A percentile compares a stretch with the other conserved stretches of the same genome.
Conservation (phyloP, 768 basidiomycete genomes). For the Coprinellus micaceus region DNA sequence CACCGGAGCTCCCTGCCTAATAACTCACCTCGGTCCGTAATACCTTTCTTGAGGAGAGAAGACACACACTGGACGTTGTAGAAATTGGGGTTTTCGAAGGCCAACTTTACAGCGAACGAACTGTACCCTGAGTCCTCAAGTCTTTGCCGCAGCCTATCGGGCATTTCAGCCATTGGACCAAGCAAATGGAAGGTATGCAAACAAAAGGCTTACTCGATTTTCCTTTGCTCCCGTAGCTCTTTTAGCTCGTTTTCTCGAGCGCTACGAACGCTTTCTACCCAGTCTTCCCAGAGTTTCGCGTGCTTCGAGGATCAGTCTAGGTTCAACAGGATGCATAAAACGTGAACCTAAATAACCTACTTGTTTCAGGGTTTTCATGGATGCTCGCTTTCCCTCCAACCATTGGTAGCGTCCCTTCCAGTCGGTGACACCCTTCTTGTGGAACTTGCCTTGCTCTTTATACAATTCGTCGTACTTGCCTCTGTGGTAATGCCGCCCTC, state of each 20-base stretch:
- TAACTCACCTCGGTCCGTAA: constrained; percentile 9
- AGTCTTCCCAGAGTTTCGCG: background rate
- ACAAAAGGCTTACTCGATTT: background rate
- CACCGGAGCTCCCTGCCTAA: too few relatives aligned
- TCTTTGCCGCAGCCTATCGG: too few relatives aligned
- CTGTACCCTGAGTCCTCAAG: background rate
- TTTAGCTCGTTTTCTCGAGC: background rate
- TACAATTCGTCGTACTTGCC: too few relatives aligned
- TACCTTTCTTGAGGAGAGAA: background rate
- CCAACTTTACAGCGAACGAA: background rate
- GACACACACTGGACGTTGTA: background rate
- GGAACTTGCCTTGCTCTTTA: too few relatives aligned
- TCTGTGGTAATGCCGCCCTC: too few relatives aligned
- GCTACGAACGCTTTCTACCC: too few relatives aligned
- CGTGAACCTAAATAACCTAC: too few relatives aligned
- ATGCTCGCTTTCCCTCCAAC: too few relatives aligned
- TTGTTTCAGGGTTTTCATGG: too few relatives aligned
- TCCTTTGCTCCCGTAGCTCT: background rate
- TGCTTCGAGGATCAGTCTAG: background rate
- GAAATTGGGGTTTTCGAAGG: background rate
- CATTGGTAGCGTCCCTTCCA: too few relatives aligned
- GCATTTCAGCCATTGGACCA: too few relatives aligned
- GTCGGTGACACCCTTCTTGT: too few relatives aligned
- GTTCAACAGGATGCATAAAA: background rate
- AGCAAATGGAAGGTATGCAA: background rate